Base-by-base conservation (phyloP, 2,329 filamentous ascomycete genomes). In the Xylaria sp. region DNA sequence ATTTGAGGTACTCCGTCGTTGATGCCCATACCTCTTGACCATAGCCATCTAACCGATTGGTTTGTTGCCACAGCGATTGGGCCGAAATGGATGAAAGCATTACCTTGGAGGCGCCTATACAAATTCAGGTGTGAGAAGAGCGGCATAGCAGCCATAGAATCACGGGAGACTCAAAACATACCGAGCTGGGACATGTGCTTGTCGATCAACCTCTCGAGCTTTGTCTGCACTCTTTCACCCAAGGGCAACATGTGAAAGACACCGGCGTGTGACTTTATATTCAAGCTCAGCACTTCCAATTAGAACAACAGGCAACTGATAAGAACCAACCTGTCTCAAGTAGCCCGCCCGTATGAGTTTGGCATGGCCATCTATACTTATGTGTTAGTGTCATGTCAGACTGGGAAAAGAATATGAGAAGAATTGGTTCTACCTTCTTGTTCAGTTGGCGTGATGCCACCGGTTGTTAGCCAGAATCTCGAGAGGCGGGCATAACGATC, bases 181-280 rank as follows among this genome's bases (percentile, higher is more conserved):
- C 89, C 88, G 66, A 94, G 75, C 39, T 81, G 82, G 55, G 79
- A 79, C 94, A 99, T 99, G 71, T 97, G 86, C 70, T 89, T 90
- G 71, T 97, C 92, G 66, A 99, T 88, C 9, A 97, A 76, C 9
- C 77, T 76, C 70, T 97, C 92, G 35, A 97, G 78, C 73, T 97
- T 99, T 55, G 91, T 84, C 69, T 96, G 92, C 0, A 97, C 91
- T 34, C 91, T 84, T 35, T 91, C 80, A 0, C 94, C 94, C 0
- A 99, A 76, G 0, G 94, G 94, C 1, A 99, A 80, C 70, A 96
- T 81, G 70, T 99, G 94, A 68, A 97, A 99, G 42, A 97, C 85
- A 34, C 94, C 94, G 6, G 92, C 85, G 71, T 96, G 89, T 18
- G 91, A 87, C 85, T 71, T 19, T 50, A 18, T 49, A 18, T 13